Base-by-base conservation (phyloP, 2,329 filamentous ascomycete genomes). In the Zymoseptoria tritici region DNA sequence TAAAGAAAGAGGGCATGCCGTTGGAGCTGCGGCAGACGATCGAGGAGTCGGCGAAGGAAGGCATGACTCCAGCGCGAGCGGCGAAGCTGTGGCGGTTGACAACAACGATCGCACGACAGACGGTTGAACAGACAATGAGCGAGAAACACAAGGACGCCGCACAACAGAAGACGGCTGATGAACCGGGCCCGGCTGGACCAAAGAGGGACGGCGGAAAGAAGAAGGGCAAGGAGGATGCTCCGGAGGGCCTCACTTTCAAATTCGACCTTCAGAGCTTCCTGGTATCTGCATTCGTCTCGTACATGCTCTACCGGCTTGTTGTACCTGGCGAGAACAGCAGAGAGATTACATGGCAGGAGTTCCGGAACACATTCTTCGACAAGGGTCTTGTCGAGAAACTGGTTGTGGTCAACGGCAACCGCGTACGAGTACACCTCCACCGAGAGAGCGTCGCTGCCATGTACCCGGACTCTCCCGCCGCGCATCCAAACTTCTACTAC, bases 301-400 rank as follows among this genome's bases (percentile, higher is more conserved):
- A 85, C 70, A 78, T 88, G 58, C 72, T 86, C 54, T 87, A 85
- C 74, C 79, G 82, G 58, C 80, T 83, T 64, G 77, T 93, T 59
- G 81, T 90, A 60, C 86, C 86, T 3, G 81, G 82, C 20, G 86
- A 89, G 64, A 81, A 80, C 63, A 80, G 78, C 58, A 81, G 85
- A 70, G 93, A 99, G 72, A 97, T 99, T 60, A 97, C 94, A 58
- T 99, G 91, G 90, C 92, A 99, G 77, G 94, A 99, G 77, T 90
- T 99, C 77, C 83, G 90, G 64, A 92, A 85, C 67, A 94, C 91
- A 31, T 97, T 96, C 80, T 81, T 99, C 62, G 91, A 97, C 77
- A 97, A 96, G 80, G 94, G 94, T 7, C 82, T 99, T 22, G 92
- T 99, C 20, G 90, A 97, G 77, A 97, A 92, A 79, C 82, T 99